phyloP scores from a whole-genome alignment of 139 green algal genomes.

The Tetradesmus obliquus region DNA sequence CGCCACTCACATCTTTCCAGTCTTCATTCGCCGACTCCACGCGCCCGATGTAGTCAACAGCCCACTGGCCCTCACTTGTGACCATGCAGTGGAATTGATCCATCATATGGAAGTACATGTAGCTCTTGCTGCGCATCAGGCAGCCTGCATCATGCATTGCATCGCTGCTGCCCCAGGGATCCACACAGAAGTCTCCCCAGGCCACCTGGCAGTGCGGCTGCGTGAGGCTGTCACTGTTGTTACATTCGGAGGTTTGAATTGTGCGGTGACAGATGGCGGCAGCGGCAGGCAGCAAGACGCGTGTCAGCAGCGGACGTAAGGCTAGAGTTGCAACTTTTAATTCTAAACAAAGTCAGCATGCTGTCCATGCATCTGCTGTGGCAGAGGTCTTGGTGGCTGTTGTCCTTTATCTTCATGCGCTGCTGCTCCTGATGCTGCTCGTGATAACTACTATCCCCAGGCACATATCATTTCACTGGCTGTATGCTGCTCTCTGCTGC shows the following conservation, averaged over 20 bases:
- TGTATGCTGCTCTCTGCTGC: too few relatives aligned
- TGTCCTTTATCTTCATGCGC: too few relatives aligned
- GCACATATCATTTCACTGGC: too few relatives aligned
- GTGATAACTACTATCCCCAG: too few relatives aligned
- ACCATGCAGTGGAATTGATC: conserved; percentile 54
- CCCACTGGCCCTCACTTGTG: conserved; percentile 38
- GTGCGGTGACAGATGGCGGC: neutral
- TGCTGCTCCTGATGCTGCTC: too few relatives aligned
- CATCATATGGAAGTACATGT: conserved; percentile 53
- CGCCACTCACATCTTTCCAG: conserved; percentile 5
- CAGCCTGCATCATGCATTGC: conserved; percentile 20
- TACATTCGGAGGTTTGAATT: neutral
- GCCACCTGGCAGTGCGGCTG: conserved; percentile 23
- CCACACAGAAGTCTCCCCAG: conserved; percentile 30
- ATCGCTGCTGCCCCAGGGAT: conserved; percentile 27
- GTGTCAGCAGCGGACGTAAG: neutral
- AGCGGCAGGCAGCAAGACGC: neutral
- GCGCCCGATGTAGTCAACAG: conserved; percentile 54
- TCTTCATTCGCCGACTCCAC: conserved; percentile 47
- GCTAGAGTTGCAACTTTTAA: neutral
- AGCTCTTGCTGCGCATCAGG: conserved; percentile 26
- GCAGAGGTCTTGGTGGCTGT: too few relatives aligned
- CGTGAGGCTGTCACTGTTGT: neutral
- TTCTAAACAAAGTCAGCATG: neutral
- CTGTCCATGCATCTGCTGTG: too few relatives aligned